Percentiles rank a stretch among this genome's conserved stretches.
Evolutionary conservation across 345 rosid species (phyloP).

Genomic region (Atalantia buxifolia): DNA sequence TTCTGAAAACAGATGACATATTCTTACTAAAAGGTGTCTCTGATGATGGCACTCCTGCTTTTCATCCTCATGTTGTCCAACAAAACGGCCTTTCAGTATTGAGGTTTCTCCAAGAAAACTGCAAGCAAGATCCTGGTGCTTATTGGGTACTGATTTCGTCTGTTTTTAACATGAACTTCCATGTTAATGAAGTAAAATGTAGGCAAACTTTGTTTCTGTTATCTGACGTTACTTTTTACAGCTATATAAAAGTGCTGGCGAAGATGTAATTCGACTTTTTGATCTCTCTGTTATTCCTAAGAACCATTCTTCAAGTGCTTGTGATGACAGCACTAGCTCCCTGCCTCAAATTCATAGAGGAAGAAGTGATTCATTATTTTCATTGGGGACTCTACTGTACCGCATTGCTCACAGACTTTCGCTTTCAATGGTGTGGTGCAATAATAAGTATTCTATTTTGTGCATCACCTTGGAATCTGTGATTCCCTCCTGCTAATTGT

Average conservation of each 20-base stretch:
- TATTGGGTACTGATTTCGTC: constrained; percentile 63
- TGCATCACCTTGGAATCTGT: constrained; percentile 7
- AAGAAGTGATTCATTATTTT: constrained; percentile 68
- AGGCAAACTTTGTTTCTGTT: constrained; percentile 4
- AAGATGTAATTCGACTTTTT: constrained; percentile 90
- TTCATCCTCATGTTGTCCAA: constrained; percentile 93
- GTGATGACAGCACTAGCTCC: constrained; percentile 49
- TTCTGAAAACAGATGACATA: constrained; percentile 90
- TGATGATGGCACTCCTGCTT: constrained; percentile 94
- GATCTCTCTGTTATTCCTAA: constrained; percentile 84
- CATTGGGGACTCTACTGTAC: constrained; percentile 86
- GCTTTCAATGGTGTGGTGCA: constrained; percentile 64
- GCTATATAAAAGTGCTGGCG: constrained; percentile 93
- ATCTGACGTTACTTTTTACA: constrained; percentile 28
- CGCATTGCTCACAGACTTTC: constrained; percentile 93
- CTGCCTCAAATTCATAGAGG: constrained; percentile 59
- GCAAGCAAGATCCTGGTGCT: constrained; percentile 97
- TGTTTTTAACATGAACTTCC: constrained; percentile 1
- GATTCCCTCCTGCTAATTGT: constrained; percentile 17
- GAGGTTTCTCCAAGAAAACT: constrained; percentile 91
- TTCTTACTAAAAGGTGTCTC: constrained; percentile 81
- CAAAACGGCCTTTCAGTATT: constrained; percentile 91
- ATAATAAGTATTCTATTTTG: not conserved
- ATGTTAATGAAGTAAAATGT: not conserved
- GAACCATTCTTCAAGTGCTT: constrained; percentile 47